These are phyloP conservation scores for Galerina sulciceps DNA, from an alignment of 768 basidiomycete species.

Conservation along the genomic window DNA sequence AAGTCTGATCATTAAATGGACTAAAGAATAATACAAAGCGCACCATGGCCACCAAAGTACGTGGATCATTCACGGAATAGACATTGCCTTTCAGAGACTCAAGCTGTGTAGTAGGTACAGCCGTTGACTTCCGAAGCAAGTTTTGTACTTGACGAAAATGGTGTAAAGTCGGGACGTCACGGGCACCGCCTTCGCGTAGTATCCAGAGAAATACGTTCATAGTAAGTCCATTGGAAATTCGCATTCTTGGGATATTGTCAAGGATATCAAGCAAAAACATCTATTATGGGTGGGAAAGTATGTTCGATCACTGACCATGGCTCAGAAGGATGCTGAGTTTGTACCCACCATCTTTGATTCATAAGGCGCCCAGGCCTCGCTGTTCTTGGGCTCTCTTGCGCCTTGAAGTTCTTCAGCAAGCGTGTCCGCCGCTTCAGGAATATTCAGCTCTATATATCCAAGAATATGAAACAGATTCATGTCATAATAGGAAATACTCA, in stretches of 20 bases:
- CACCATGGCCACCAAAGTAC: slow-evolving; percentile 26
- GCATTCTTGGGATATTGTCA: slow-evolving; percentile 20
- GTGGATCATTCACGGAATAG: slow-evolving; percentile 34
- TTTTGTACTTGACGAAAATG: slow-evolving; percentile 18
- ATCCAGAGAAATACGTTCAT: slow-evolving; percentile 23
- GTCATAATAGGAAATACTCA: not conserved
- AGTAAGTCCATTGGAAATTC: slow-evolving; percentile 17
- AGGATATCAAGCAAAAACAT: slow-evolving; percentile 20
- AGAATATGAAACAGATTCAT: not conserved
- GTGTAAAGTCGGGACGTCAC: slow-evolving; percentile 15
- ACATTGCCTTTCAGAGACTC: slow-evolving; percentile 29
- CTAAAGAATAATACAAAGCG: not conserved
- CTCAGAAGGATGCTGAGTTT: too few species aligned
- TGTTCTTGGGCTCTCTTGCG: not conserved
- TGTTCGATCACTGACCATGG: too few species aligned
- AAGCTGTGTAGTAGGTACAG: slow-evolving; percentile 22
- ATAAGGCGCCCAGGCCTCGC: not conserved
- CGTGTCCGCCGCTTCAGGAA: not conserved
- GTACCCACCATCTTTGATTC: not conserved
- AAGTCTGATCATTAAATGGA: not conserved
- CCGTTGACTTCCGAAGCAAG: slow-evolving; percentile 13
- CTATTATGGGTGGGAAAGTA: not conserved
- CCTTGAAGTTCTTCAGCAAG: not conserved
- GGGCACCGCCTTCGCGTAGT: slow-evolving; percentile 15
- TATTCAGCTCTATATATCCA: not conserved